Conservation (phyloP, 305 asterid genomes). For the Fraxinus greggii region DNA sequence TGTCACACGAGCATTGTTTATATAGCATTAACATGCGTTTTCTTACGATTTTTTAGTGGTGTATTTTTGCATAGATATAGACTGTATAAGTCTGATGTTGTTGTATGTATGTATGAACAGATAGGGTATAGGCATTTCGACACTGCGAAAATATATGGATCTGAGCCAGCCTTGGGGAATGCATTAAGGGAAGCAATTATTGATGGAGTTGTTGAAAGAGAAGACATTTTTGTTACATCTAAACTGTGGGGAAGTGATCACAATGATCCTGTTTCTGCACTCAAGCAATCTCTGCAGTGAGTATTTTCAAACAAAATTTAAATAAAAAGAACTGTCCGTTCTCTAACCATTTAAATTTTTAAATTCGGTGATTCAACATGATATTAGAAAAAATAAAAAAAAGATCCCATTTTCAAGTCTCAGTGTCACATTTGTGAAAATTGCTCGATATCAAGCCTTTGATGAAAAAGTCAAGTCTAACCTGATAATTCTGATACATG, state of each 20-base stretch:
- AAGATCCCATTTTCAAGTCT: not conserved
- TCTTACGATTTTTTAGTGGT: not conserved
- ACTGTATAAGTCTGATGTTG: not conserved
- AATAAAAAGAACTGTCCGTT: not conserved
- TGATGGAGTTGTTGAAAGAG: slow-evolving; percentile 46
- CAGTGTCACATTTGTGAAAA: not conserved
- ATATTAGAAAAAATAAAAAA: too few species aligned
- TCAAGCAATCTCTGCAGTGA: slow-evolving; percentile 60
- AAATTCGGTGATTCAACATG: not conserved
- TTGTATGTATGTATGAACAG: slow-evolving; percentile 30
- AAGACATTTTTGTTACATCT: slow-evolving; percentile 59
- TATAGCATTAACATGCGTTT: not conserved
- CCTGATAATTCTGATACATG: not conserved
- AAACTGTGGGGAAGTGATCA: slow-evolving; percentile 85
- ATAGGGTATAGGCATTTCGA: slow-evolving; percentile 79
- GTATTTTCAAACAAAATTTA: not conserved
- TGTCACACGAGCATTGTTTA: not conserved
- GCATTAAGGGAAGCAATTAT: slow-evolving; percentile 50
- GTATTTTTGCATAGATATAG: not conserved
- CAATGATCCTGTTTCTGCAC: slow-evolving; percentile 70
- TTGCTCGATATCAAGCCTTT: not conserved
- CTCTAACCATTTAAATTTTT: not conserved
- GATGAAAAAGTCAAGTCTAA: not conserved
- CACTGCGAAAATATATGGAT: slow-evolving; percentile 79
- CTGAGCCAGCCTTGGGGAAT: slow-evolving; percentile 64